Percentiles rank a stretch among this genome's conserved stretches.
These are phyloP conservation scores for Ophiostoma montium DNA, from an alignment of 2,329 filamentous ascomycete species.

Conservation along the genomic window DNA sequence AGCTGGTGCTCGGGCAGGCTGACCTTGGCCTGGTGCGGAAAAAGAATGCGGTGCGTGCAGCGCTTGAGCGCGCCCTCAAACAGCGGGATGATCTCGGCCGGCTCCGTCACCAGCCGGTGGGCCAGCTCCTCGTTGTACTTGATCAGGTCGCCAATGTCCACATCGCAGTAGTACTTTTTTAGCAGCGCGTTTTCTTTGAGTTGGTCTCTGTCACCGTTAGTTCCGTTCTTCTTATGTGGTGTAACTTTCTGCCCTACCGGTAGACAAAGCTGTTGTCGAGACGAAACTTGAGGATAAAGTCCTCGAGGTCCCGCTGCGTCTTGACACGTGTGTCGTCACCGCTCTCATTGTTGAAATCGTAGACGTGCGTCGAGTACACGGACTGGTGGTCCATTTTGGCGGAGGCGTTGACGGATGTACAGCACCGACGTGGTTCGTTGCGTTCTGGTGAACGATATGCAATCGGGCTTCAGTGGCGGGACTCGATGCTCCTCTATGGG, in stretches of 20 bases:
- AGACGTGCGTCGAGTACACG: conserved; percentile 73
- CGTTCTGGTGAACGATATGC: background rate
- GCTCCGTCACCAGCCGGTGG: conserved; percentile 76
- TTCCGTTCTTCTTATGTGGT: background rate
- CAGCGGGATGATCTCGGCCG: conserved; percentile 86
- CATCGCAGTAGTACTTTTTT: conserved; percentile 89
- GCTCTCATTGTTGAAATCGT: conserved; percentile 51
- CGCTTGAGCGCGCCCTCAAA: conserved; percentile 83
- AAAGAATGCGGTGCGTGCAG: conserved; percentile 88
- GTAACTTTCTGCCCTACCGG: conserved; percentile 38
- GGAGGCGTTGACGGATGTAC: too few species aligned
- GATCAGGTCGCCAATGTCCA: conserved; percentile 91
- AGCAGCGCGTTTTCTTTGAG: conserved; percentile 87
- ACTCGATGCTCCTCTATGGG: background rate
- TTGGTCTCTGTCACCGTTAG: conserved; percentile 57
- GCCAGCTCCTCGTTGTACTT: conserved; percentile 93
- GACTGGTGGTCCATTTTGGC: conserved; percentile 72
- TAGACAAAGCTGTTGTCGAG: conserved; percentile 93
- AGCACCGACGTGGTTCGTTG: too few species aligned
- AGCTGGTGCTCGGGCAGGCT: conserved; percentile 83
- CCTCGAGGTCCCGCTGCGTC: conserved; percentile 66
- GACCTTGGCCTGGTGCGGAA: conserved; percentile 54
- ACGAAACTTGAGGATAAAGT: conserved; percentile 87
- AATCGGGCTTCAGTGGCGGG: background rate
- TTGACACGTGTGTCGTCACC: conserved; percentile 56